These are phyloP conservation scores for Lichtheimia ornata DNA, from an alignment of 371 early-diverging fungal genomes.

Conservation along the genomic window DNA sequence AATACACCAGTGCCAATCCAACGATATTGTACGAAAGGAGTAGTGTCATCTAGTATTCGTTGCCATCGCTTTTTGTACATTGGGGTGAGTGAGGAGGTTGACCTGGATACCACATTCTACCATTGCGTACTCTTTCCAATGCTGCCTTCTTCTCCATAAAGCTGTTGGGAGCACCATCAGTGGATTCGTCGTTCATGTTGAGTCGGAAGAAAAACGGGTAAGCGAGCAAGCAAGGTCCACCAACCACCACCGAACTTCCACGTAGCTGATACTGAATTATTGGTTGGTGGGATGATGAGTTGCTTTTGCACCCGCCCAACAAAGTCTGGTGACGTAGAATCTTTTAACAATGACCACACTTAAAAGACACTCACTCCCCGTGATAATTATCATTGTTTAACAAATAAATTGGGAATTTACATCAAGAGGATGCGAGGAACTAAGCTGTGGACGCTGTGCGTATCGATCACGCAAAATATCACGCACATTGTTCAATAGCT, in stretches of 20 bases:
- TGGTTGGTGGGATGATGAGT: too few relatives aligned
- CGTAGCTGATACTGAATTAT: too few relatives aligned
- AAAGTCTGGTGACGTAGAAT: too few relatives aligned
- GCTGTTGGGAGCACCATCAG: constrained; percentile 17
- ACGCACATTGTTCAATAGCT: constrained; percentile 74
- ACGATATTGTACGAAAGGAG: constrained; percentile 73
- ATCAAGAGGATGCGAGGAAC: constrained; percentile 73
- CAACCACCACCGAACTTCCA: too few relatives aligned
- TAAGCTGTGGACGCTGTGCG: constrained; percentile 82
- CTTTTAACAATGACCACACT: too few relatives aligned
- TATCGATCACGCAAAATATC: constrained; percentile 72
- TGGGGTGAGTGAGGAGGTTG: neutral
- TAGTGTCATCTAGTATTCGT: constrained; percentile 74
- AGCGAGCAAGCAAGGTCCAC: neutral
- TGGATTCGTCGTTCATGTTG: constrained; percentile 19
- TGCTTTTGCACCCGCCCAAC: too few relatives aligned
- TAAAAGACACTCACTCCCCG: too few relatives aligned
- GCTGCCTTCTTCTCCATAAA: constrained; percentile 25
- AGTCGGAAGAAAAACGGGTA: neutral
- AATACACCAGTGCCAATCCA: constrained; percentile 74
- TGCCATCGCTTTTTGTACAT: constrained; percentile 57
- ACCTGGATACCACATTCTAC: neutral
- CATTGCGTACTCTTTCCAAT: constrained; percentile 26
- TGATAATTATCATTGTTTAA: constrained; percentile 3
- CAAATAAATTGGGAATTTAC: constrained; percentile 13